Conservation (phyloP, 164 flowering plant genomes). For the Kalanchoe fedtschenkoi region DNA sequence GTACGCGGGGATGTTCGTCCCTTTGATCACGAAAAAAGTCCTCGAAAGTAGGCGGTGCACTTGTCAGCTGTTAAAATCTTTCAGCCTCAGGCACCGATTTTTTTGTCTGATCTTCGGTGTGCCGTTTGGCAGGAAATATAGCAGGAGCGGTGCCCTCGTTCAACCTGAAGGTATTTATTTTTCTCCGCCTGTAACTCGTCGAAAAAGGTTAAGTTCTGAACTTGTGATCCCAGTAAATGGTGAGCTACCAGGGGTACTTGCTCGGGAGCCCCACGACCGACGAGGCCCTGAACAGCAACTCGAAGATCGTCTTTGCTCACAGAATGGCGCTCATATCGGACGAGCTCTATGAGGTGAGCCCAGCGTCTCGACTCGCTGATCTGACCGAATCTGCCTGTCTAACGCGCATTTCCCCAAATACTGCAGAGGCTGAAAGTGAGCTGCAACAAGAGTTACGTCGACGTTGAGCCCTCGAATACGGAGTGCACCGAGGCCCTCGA, state of each 20-base stretch:
- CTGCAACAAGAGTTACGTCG: background rate
- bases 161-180: background rate
- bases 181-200: background rate
- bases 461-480: background rate
- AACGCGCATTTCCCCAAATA: background rate
- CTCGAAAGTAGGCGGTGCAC: conserved; percentile 13
- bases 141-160: background rate
- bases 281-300: conserved; percentile 5
- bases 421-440: background rate
- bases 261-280: conserved; percentile 31
- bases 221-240: background rate
- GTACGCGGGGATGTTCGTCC: conserved; percentile 20
- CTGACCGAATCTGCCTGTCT: background rate
- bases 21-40: conserved; percentile 13
- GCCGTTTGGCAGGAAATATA: background rate
- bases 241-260: conserved; percentile 33
- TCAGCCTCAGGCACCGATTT: too few species aligned
- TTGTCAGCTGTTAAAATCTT: background rate
- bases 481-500: background rate
- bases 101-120: background rate
- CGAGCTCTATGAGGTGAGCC: conserved; percentile 34
- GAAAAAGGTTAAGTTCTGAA: background rate
- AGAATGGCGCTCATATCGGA: conserved; percentile 36
- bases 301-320: conserved; percentile 25
- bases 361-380: background rate